Base-by-base conservation (phyloP, 2,329 filamentous ascomycete species). In the Orbilia ellipsospora region DNA sequence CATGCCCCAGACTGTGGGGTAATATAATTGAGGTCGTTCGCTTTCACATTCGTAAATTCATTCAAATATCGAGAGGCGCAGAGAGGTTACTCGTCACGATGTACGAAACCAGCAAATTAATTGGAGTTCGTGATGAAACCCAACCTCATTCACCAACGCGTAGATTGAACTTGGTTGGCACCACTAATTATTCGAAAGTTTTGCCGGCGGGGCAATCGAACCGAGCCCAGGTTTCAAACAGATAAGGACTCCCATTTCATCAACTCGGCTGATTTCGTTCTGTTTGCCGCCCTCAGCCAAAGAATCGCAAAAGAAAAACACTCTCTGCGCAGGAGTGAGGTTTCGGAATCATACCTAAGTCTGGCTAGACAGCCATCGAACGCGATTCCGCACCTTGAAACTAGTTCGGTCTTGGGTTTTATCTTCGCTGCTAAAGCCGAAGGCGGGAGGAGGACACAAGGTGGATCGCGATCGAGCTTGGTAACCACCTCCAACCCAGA, bases 201-300 rank as follows among this genome's bases (percentile, higher is more conserved):
- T 56, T 57, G 52, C 62, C 69, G 57, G 69, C 28, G 40, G 62
- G 69, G 69, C 62, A 67, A 55, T 62, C 61, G 48, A 73, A 66
- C 55, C 61, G 68, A 73, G 68, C 48, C 48, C 18, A 51, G 16
- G 68, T 66, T 73, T 73, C 68, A 66, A 73, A 56, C 54, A 66
- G 68, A 73, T 67, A 66, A 67, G 56, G 18, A 50, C 28, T 57
- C 50, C 20, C 42, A 31, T 36, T 67, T 54, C 55, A 55, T 42
- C n/a, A 31, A 55, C 40, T 56, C 69, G 62, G 69, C 62, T 73
- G 62, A 63, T 66, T 63, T 51, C 50, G 26, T 57, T 28, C 18
- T 73, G 56, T 62, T 69, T 62, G 44, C 59, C 67, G 55, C 57
- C 62, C 55, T 57, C 55, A 61, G 55, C 23, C 40, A 45, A n/a